These are phyloP conservation scores for Trichoderma virens DNA, from an alignment of 495 filamentous ascomycete species.

Conservation along the genomic window DNA sequence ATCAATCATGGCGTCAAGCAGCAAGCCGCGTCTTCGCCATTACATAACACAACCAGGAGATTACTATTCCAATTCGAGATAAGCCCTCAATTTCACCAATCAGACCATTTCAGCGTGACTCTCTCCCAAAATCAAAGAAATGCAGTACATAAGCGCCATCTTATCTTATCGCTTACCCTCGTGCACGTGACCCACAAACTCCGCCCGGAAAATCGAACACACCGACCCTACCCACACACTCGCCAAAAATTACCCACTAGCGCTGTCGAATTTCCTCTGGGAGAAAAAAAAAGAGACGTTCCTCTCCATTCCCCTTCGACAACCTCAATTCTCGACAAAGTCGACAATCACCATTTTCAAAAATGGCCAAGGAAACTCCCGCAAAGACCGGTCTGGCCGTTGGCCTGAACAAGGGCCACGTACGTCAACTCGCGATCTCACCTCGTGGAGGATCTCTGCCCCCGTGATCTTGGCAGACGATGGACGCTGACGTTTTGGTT, in stretches of 20 bases:
- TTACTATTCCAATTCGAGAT: background rate
- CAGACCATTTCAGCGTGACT: background rate
- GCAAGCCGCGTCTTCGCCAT: background rate
- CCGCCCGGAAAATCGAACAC: background rate
- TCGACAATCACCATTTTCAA: conserved; percentile 14
- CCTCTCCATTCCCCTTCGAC: background rate
- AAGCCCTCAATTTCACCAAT: background rate
- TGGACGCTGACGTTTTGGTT: conserved; percentile 35
- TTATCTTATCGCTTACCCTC: conserved; percentile 7
- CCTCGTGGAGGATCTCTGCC: conserved; percentile 57
- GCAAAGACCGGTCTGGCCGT: conserved; percentile 65
- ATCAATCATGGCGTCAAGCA: background rate
- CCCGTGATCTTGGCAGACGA: conserved; percentile 27
- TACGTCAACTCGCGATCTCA: conserved; percentile 51
- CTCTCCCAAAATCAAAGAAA: background rate
- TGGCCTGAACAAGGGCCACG: conserved; percentile 78
- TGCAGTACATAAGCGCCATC: background rate
- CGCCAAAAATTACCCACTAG: background rate
- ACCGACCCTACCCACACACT: background rate
- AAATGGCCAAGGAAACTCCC: conserved; percentile 24
- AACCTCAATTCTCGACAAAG: background rate
- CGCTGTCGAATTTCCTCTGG: background rate
- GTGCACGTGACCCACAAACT: background rate
- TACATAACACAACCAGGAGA: background rate
- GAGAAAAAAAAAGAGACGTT: background rate